Evolutionary conservation across 257 asterid species (phyloP), one percentile per base, ranked within the genome.

Genomic region (Salvia hispanica): DNA sequence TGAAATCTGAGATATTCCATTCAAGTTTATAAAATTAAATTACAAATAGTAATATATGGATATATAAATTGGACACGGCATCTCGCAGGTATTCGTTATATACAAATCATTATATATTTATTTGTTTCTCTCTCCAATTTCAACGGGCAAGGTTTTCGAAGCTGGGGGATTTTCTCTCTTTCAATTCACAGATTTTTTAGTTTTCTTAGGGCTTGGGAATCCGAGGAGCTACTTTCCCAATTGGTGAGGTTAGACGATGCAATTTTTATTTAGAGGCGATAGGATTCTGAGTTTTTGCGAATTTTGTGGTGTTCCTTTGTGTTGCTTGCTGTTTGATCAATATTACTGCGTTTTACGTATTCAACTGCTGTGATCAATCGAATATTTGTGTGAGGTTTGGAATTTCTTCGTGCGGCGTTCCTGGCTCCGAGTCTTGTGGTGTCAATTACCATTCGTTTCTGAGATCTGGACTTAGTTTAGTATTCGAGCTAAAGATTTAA

Each of bases 61-160:
- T 25, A 2, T 1, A 25, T 25, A 25, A 25, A 25, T 25, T 25
- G 31, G 31, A 25, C 31, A 25, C 31, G 31, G 31, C 79, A 80
- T 79, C 72, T 76, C 66, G 70, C 66, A 84, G 80, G 84, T 92
- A 92, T 92, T 89, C 96, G 96, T 89, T 89, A 84, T 85, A 77
- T 82, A 89, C 96, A 83, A 92, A 80, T 75, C 39, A 69, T 11
- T 61, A 77, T 67, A 72, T 84, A 75, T 74, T 66, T 77, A 69
- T 71, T 62, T 58, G 64, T 34, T 55, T 75, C 84, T 85, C 85
- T 82, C 80, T 64, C 76, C 62, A 63, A 78, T 67, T 87, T 92
- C 95, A 92, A 87, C 96, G 95, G 91, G 84, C 84, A 90, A 90
- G 82, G 84, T 82, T 75, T 80, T 76, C 78, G 81, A 78, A 76